Evolutionary conservation across 352 stramenopile genomes (phyloP), one percentile per base, ranked within the genome.

Genomic region (Pythium coloratum): DNA sequence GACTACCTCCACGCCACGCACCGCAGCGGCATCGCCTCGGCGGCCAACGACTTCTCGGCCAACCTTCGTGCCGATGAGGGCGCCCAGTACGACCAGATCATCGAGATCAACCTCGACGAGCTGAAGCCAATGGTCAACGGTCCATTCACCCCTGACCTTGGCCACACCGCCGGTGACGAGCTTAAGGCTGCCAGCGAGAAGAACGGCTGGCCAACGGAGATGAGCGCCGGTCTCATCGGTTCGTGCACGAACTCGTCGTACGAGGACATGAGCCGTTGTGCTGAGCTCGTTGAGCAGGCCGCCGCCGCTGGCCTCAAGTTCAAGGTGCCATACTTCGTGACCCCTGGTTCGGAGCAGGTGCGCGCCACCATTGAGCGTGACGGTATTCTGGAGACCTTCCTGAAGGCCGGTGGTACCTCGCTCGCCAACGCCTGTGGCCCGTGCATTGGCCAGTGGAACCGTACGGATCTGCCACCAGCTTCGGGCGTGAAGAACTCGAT

Each of bases 201-300:
- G 74, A 97, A 98, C 76, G 87, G 82, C 65, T 98, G 91, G 91
- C 92, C 92, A 50, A 92, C 79, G 46, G 75, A 97, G 74, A 68
- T 98, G 47, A 96, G 84, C 65, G 92, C 90, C 63, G 92, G 89
- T 81, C 84, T 98, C 69, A 97, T 98, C 60, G 92, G 92, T 34
- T 97, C 91, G 70, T 98, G 92, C 89, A 98, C 92, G 64, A 98
- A 98, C 85, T 97, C 90, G 40, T 96, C 86, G 73, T 98, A 98
- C 82, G 92, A 98, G 69, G 92, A 98, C 73, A 94, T 98, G 84
- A 89, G 82, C 56, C 91, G 92, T 67, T 97, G 89, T 72, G 92
- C 91, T 28, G 90, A 96, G 69, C 75, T 98, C 62, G 80, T 88
- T 44, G 76, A 97, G 73, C 90, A 97, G 76, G 92, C 91, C 12